Base-by-base conservation (phyloP, 768 basidiomycete species). In the Dioszegia aurantiaca region DNA sequence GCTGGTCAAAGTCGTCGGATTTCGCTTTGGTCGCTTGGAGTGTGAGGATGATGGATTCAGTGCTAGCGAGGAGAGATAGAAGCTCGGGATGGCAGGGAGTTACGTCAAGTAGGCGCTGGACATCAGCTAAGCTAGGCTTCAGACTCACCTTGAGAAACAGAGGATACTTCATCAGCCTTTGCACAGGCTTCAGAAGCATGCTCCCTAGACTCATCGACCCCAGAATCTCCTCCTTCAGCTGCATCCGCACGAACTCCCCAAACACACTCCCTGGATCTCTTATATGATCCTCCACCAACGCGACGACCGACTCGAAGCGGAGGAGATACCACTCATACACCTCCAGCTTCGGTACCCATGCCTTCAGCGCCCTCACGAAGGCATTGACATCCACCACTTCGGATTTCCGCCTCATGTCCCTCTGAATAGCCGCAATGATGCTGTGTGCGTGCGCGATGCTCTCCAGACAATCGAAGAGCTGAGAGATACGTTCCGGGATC, bases 291-390 rank as follows among this genome's bases (percentile, higher is more conserved):
- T 83, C 81, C 40, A 88, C 83, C 55, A 80, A 69, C 16, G 79
- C 73, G 0, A 82, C 81, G 0, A 86, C 83, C 33, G 80, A 80
- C 43, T 86, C 85, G 33, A 92, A 81, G 44, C 84, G 80, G 17
- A 88, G 85, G 4, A 94, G 78, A 75, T 92, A 94, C 19, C 89
- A 87, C 73, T 91, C 89, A 65, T 95, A 89, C 9, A 89, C 83
- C 73, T 93, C 88, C 30, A 91, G 77, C 43, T 80, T 81, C 1
- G 83, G 78, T 14, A 91, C 81, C 69, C 87, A 87, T 1, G 78
- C 72, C 5, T 83, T 79, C 27, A 93, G 76, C 0, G 80, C 76
- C 11, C 83, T 82, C 8, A 87, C 85, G 27, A 91, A 74, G 17
- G 80, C 75, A 51, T 80, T 78, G 14, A 87, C 75, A 44, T 82